These are phyloP conservation scores for Microdochium bolleyi DNA, from an alignment of 2,329 filamentous ascomycete genomes.

Conservation along the genomic window DNA sequence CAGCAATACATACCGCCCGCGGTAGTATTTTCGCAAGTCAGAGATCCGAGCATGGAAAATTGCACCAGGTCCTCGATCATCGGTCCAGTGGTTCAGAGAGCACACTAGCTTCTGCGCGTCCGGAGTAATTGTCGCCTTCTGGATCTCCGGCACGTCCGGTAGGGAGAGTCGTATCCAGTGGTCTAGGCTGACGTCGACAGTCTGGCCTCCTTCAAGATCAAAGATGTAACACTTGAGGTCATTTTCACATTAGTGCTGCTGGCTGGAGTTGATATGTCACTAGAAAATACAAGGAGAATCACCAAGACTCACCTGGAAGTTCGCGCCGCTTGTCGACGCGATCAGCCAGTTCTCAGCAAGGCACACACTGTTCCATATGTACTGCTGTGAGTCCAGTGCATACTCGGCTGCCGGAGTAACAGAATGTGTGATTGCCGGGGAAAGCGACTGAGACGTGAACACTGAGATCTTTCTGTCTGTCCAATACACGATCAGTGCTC, in stretches of 20 bases:
- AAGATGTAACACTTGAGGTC: conserved; percentile 12
- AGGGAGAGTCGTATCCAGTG: conserved; percentile 8
- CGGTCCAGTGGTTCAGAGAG: conserved; percentile 10
- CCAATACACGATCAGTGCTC: conserved; percentile 17
- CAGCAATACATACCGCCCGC: not conserved
- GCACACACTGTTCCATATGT: conserved; percentile 11
- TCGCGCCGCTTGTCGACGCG: conserved; percentile 12
- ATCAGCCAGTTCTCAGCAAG: conserved; percentile 12
- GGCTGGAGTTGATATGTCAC: not conserved
- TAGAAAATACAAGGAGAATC: not conserved
- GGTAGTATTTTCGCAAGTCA: conserved; percentile 1
- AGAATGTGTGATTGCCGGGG: not conserved
- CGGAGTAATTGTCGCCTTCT: conserved; percentile 8
- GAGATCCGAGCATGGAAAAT: conserved; percentile 3
- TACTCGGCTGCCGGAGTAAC: conserved; percentile 5
- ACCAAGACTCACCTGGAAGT: conserved; percentile 6
- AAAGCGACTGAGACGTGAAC: conserved; percentile 15
- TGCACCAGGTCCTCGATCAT: conserved; percentile 5
- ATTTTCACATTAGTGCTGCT: not conserved
- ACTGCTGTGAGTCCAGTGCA: conserved; percentile 6
- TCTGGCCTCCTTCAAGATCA: conserved; percentile 8
- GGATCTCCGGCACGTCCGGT: conserved; percentile 6
- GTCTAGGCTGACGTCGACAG: conserved; percentile 8
- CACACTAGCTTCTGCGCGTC: conserved; percentile 11
- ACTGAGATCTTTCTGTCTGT: conserved; percentile 16